Conservation (phyloP, 179 eudicot species). For the Beta lomatogona region DNA sequence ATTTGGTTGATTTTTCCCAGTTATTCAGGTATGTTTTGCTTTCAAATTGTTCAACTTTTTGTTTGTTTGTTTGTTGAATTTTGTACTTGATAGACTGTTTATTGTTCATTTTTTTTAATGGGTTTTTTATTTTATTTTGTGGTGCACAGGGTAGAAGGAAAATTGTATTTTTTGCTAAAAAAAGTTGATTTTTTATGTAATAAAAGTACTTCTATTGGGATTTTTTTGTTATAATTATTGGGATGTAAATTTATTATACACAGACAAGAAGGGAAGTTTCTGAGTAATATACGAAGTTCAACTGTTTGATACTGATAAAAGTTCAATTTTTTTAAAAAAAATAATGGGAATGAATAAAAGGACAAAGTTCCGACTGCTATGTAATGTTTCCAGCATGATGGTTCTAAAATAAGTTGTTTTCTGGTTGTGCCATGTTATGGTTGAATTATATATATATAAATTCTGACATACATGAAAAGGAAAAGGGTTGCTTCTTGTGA, state of each 20-base stretch:
- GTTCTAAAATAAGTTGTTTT: slow-evolving; percentile 12
- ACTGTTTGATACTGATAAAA: neutral
- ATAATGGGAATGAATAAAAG: neutral
- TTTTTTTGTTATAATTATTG: no score
- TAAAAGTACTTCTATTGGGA: no score
- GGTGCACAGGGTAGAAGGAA: no score
- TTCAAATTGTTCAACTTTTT: neutral
- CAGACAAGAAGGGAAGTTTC: no score
- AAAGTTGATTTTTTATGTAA: no score
- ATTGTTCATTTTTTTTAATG: neutral
- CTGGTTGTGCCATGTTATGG: slow-evolving; percentile 21
- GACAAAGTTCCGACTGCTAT: slow-evolving; percentile 6
- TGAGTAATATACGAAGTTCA: neutral
- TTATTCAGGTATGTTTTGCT: slow-evolving; percentile 18
- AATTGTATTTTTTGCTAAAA: no score
- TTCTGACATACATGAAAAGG: slow-evolving; percentile 8
- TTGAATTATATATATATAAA: neutral
- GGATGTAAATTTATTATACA: no score
- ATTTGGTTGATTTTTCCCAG: neutral
- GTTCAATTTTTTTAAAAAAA: neutral
- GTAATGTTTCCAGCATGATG: slow-evolving; percentile 20
- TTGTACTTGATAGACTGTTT: neutral
- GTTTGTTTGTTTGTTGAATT: neutral
- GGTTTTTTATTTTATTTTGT: neutral
- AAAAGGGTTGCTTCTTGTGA: slow-evolving; percentile 10